Evolutionary conservation across 2,329 filamentous ascomycete genomes (phyloP).

Genomic region (Rhynchosporium graminicola): DNA sequence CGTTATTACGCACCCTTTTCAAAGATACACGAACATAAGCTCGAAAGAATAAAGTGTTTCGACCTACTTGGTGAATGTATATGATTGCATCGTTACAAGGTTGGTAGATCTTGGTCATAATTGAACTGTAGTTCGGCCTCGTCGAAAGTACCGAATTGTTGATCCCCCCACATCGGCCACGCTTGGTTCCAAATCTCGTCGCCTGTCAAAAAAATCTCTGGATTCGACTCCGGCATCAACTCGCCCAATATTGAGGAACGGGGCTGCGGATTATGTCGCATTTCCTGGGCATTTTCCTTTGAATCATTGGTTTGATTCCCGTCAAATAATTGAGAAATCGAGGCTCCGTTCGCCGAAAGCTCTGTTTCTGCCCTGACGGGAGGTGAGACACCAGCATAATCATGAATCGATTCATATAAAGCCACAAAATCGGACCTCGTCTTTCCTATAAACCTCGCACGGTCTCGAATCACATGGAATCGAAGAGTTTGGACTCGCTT

Average conservation of each 20-base stretch:
- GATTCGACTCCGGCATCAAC: background rate
- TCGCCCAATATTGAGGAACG: too few relatives aligned
- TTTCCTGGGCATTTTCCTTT: background rate
- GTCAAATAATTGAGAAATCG: background rate
- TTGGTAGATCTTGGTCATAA: background rate
- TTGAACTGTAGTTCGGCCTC: background rate
- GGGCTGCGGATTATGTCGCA: background rate
- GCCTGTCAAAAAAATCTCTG: background rate
- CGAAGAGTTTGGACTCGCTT: constrained; percentile 26
- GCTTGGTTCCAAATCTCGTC: background rate
- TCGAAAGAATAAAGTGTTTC: too few relatives aligned
- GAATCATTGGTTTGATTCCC: background rate
- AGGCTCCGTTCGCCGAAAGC: background rate
- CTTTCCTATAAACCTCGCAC: constrained; percentile 2
- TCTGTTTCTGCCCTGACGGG: background rate
- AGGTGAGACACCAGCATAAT: constrained; percentile 1
- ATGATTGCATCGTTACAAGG: background rate
- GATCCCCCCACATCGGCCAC: constrained; percentile 2
- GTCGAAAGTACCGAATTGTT: background rate
- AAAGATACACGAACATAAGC: too few relatives aligned
- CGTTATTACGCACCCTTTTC: background rate
- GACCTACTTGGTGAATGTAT: background rate
- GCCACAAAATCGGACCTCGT: background rate
- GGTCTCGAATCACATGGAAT: constrained; percentile 27
- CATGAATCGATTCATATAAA: background rate